Conservation (phyloP, 2,329 filamentous ascomycete species). For the Colletotrichum gloeosporioides region DNA sequence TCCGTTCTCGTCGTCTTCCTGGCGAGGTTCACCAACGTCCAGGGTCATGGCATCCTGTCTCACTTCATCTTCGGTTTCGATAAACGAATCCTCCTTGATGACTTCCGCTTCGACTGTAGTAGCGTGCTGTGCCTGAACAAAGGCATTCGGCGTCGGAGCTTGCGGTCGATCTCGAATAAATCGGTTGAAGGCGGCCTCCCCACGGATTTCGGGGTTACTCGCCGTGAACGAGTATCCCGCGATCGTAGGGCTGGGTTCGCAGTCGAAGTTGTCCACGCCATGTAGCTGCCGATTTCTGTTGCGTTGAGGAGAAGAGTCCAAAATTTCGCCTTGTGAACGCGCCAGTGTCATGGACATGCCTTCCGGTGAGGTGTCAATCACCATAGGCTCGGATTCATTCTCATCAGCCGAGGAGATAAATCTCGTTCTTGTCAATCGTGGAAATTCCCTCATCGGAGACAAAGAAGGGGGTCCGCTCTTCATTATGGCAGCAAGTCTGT, state of each 20-base stretch:
- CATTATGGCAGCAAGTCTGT: background rate
- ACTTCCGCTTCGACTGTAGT: background rate
- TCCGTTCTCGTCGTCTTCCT: background rate
- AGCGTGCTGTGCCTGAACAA: background rate
- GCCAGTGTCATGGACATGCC: background rate
- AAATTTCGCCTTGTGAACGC: background rate
- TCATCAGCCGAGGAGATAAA: background rate
- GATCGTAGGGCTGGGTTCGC: background rate
- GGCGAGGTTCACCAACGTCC: background rate
- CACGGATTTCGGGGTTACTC: background rate
- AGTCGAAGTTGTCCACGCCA: background rate
- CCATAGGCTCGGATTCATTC: background rate
- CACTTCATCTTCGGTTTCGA: background rate
- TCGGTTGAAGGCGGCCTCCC: background rate
- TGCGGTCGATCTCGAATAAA: background rate
- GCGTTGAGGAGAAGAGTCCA: background rate
- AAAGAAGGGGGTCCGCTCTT: background rate
- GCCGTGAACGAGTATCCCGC: background rate
- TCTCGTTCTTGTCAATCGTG: background rate
- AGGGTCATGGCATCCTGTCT: background rate
- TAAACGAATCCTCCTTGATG: background rate
- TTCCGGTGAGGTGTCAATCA: background rate
- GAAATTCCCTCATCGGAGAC: background rate
- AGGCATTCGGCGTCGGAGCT: background rate
- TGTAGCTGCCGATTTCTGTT: background rate